Evolutionary conservation across 1,284 basidiomycete genomes (phyloP).

Genomic region (Amylostereum areolatum): DNA sequence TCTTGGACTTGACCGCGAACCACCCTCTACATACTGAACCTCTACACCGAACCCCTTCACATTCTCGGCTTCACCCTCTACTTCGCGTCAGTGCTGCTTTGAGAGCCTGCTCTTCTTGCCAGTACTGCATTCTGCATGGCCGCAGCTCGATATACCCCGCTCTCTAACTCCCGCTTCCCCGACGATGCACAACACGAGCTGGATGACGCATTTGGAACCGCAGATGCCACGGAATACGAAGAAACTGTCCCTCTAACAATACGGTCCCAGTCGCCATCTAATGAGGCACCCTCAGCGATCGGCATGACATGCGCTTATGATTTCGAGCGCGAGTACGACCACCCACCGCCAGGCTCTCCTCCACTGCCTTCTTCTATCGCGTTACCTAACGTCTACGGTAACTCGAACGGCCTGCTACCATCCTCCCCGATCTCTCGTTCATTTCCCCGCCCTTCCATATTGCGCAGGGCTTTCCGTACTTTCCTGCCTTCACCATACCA

Average conservation of each 20-base stretch:
- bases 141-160: slow-evolving; percentile 43
- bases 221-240: slow-evolving; percentile 28
- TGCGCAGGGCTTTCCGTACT: slow-evolving; percentile 59
- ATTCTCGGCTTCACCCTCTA: no score
- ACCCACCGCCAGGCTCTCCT: slow-evolving; percentile 78
- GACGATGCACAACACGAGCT: slow-evolving; percentile 54
- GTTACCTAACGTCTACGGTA: slow-evolving; percentile 67
- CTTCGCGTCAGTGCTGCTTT: no score
- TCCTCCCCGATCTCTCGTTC: slow-evolving; percentile 39
- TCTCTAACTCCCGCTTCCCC: slow-evolving; percentile 41
- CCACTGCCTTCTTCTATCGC: slow-evolving; percentile 56
- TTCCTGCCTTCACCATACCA: slow-evolving; percentile 74
- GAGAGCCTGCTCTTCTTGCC: no score
- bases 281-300: slow-evolving; percentile 7
- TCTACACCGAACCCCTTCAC: no score
- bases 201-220: slow-evolving; percentile 63
- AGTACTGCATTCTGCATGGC: slow-evolving; percentile 31
- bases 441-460: slow-evolving; percentile 43
- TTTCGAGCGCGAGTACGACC: slow-evolving; percentile 75
- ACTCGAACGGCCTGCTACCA: slow-evolving; percentile 75
- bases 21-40: no score
- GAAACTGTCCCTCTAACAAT: slow-evolving; percentile 38
- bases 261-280: no score
- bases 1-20: no score
- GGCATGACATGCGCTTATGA: slow-evolving; percentile 49